These are phyloP conservation scores for Fragaria iinumae DNA, from an alignment of 306 rosid species.

Conservation along the genomic window DNA sequence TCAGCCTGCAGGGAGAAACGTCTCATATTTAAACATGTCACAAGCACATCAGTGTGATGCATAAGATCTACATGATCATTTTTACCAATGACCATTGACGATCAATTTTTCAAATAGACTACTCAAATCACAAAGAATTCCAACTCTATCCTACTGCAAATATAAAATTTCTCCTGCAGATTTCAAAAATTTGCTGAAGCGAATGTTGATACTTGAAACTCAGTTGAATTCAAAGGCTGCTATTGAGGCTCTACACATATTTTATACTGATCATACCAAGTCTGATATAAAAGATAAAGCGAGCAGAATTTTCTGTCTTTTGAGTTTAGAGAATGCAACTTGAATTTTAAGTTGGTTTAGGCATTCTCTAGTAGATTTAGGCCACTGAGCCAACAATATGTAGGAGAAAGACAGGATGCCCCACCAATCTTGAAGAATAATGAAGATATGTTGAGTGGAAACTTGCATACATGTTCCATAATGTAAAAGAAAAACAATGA, in stretches of 20 bases:
- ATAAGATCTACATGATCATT: not conserved
- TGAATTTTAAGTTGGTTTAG: not conserved
- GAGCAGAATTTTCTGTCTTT: not conserved
- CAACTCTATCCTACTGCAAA: not conserved
- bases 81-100: not conserved
- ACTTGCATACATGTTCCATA: not conserved
- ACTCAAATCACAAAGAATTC: constrained; percentile 3
- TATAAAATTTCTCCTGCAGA: not conserved
- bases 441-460: not conserved
- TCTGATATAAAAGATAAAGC: not conserved
- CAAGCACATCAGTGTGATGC: not conserved
- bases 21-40: constrained; percentile 8
- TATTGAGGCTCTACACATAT: not conserved
- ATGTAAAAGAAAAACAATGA: not conserved
- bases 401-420: not conserved
- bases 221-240: not conserved
- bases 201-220: not conserved
- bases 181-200: not conserved
- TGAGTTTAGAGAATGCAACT: not conserved
- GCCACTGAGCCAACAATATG: not conserved
- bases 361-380: not conserved
- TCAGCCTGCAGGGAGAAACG: constrained; percentile 59
- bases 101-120: not conserved
- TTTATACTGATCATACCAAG: not conserved
- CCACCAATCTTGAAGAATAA: not conserved